phyloP scores from a whole-genome alignment of 768 basidiomycete genomes.

The Lyophyllum shimeji region DNA sequence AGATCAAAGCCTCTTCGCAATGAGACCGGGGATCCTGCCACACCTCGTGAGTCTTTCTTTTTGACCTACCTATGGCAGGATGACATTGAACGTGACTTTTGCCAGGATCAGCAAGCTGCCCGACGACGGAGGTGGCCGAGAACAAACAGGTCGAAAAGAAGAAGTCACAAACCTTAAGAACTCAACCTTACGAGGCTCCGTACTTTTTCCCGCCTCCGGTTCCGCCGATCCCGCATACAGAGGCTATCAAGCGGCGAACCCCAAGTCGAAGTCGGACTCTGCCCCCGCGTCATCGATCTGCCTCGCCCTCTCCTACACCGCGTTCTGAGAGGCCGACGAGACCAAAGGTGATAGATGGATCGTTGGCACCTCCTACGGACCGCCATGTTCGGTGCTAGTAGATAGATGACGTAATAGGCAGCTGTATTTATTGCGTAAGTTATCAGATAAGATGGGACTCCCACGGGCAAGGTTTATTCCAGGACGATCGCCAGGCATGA shows the following conservation, averaged over 20 bases:
- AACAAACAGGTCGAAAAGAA: constrained; percentile 30
- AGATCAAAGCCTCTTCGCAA: constrained; percentile 20
- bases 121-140: constrained; percentile 7
- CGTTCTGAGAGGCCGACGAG: not conserved
- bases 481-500: constrained; percentile 13
- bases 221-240: constrained; percentile 10
- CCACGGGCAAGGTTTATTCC: constrained; percentile 16
- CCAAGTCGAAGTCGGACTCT: constrained; percentile 22
- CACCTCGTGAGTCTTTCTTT: constrained; percentile 7
- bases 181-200: constrained; percentile 63
- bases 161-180: constrained; percentile 36
- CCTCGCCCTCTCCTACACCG: constrained; percentile 1
- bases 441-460: constrained; percentile 23
- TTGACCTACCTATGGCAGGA: not conserved
- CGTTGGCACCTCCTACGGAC: not conserved
- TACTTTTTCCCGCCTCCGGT: constrained; percentile 58
- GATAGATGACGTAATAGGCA: not conserved
- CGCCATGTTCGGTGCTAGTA: not conserved
- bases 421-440: not conserved
- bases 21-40: constrained; percentile 17
- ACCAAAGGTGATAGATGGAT: not conserved
- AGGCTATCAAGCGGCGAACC: constrained; percentile 12
- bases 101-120: constrained; percentile 3
- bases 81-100: not conserved
- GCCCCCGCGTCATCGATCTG: constrained; percentile 8